A percentile compares a stretch with the other conserved stretches of the same genome.
Conservation (phyloP, 2,329 filamentous ascomycete species). For the Venturia carpophila region DNA sequence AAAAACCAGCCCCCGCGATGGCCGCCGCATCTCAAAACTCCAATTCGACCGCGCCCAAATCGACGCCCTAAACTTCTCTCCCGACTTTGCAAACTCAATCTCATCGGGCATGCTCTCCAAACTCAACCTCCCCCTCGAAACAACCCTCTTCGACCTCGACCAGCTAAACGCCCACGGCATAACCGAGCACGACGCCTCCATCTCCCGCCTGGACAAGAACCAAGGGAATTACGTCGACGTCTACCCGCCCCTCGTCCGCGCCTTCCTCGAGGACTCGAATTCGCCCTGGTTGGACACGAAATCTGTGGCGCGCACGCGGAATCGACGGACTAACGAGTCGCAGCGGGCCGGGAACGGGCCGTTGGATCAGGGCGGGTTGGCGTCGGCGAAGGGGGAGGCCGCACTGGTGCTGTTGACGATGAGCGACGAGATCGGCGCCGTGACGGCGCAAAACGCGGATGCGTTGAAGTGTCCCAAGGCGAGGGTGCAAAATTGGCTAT, state of each 20-base stretch:
- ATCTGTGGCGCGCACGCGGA: constrained; percentile 9
- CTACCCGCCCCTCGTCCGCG: not conserved
- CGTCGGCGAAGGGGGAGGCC: constrained; percentile 11
- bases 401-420: not conserved
- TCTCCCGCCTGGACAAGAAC: constrained; percentile 15
- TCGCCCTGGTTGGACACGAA: constrained; percentile 4
- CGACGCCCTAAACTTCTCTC: constrained; percentile 8
- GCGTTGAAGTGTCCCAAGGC: not conserved
- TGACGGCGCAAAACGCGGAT: not conserved
- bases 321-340: constrained; percentile 11
- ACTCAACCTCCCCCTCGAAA: not conserved
- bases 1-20: constrained; percentile 5
- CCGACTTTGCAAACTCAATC: constrained; percentile 12
- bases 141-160: constrained; percentile 15
- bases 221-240: constrained; percentile 14
- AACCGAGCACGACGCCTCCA: constrained; percentile 16
- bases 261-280: not conserved
- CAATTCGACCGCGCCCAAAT: not conserved
- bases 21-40: constrained; percentile 6
- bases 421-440: not conserved
- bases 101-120: constrained; percentile 9
- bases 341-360: constrained; percentile 4
- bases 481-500: not conserved
- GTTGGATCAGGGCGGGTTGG: not conserved
- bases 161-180: constrained; percentile 13